These are phyloP conservation scores for Pseudonectria buxi DNA, from an alignment of 2,329 filamentous ascomycete genomes.

Conservation along the genomic window DNA sequence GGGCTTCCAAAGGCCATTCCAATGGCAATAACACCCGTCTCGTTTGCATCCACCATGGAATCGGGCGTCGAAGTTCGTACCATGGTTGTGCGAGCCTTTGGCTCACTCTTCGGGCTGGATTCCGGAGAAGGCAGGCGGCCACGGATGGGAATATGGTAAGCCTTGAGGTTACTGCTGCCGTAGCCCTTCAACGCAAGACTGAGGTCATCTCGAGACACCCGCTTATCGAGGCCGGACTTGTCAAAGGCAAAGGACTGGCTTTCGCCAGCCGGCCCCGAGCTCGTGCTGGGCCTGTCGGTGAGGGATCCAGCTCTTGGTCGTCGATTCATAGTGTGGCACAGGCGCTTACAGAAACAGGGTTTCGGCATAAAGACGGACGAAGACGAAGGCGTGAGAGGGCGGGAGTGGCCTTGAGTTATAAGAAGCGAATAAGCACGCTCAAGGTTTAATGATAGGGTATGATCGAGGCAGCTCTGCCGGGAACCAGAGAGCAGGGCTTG, in stretches of 20 bases:
- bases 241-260: constrained; percentile 1
- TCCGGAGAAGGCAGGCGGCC: constrained; percentile 38
- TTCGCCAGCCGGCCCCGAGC: constrained; percentile 14
- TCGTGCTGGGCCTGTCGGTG: constrained; percentile 18
- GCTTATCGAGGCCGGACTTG: constrained; percentile 26
- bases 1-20: constrained; percentile 72
- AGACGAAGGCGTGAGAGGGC: constrained; percentile 4
- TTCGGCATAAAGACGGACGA: constrained; percentile 15
- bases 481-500: too few species aligned
- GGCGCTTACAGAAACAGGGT: constrained; percentile 9
- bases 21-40: constrained; percentile 42
- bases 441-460: constrained; percentile 21
- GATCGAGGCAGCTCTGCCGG: constrained; percentile 8
- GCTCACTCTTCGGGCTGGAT: constrained; percentile 29
- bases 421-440: constrained; percentile 14
- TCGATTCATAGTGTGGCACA: constrained; percentile 15
- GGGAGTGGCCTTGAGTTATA: constrained; percentile 17
- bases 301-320: constrained; percentile 19
- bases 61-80: constrained; percentile 37
- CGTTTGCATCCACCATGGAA: constrained; percentile 29
- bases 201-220: constrained; percentile 39
- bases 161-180: constrained; percentile 27
- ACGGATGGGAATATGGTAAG: constrained; percentile 36
- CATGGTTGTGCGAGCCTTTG: constrained; percentile 24
- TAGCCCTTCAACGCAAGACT: constrained; percentile 23